A percentile compares a stretch with the other conserved stretches of the same genome.
phyloP scores from a whole-genome alignment of 2,329 filamentous ascomycete genomes.

The Hypoxylon rubiginosum region DNA sequence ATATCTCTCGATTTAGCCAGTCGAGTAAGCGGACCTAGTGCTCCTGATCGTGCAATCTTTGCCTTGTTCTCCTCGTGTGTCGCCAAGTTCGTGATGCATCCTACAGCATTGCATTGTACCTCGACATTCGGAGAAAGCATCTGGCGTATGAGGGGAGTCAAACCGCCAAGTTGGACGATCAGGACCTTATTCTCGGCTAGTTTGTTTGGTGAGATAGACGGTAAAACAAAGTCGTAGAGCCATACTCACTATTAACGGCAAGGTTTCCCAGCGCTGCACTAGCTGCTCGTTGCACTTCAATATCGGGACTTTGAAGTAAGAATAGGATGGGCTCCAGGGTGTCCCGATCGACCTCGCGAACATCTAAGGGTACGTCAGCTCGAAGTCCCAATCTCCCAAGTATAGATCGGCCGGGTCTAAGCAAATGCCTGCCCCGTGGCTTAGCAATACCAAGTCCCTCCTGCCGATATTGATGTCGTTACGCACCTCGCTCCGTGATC shows the following conservation, averaged over 20 bases:
- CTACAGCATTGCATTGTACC: conserved; percentile 98
- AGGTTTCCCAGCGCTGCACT: conserved; percentile 96
- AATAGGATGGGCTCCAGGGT: conserved; percentile 97
- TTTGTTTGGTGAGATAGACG: conserved; percentile 32
- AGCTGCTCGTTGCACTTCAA: conserved; percentile 96
- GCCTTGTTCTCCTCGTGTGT: conserved; percentile 99
- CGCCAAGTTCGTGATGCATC: conserved; percentile 97
- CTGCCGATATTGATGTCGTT: neutral
- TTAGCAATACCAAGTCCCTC: conserved; percentile 1
- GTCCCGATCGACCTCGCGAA: conserved; percentile 92
- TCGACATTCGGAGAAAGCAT: conserved; percentile 99
- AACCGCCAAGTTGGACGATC: conserved; percentile 91
- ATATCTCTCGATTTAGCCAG: conserved; percentile 98
- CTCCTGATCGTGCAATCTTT: conserved; percentile 95
- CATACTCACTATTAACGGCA: conserved; percentile 90
- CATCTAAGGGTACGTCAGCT: conserved; percentile 73
- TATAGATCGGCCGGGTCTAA: neutral
- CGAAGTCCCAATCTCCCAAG: neutral
- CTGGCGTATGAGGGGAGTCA: conserved; percentile 92
- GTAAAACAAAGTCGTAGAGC: neutral
- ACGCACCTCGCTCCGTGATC: conserved; percentile 94
- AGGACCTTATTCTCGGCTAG: conserved; percentile 96
- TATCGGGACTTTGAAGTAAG: conserved; percentile 92
- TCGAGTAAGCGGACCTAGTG: conserved; percentile 88
- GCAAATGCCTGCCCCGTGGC: conserved; percentile 8